Conservation (phyloP, 176 grass and related monocot species). For the Musa beccarii region DNA sequence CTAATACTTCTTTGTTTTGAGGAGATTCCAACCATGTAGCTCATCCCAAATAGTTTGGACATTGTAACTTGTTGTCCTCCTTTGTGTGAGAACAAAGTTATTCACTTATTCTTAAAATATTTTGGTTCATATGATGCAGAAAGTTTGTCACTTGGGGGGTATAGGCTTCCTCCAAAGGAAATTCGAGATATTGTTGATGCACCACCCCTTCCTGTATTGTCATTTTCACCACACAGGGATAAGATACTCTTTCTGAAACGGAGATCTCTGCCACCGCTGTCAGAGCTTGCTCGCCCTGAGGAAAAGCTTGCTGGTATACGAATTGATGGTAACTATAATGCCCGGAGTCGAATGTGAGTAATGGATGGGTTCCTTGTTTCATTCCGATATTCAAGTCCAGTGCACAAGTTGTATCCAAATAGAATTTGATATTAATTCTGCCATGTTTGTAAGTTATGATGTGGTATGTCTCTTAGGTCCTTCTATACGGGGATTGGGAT, state of each 20-base stretch:
- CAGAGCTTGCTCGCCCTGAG: constrained; percentile 88
- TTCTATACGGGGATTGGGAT: constrained; percentile 97
- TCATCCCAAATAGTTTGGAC: not conserved
- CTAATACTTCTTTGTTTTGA: too few species aligned
- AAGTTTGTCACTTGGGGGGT: constrained; percentile 23
- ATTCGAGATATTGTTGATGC: constrained; percentile 96
- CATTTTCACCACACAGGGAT: constrained; percentile 83
- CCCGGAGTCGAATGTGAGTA: constrained; percentile 81
- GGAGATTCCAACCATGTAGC: too few species aligned
- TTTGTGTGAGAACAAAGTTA: not conserved
- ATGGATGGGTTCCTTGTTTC: constrained; percentile 3
- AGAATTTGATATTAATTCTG: not conserved
- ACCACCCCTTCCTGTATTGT: constrained; percentile 74
- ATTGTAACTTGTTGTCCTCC: not conserved
- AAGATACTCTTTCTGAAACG: constrained; percentile 96
- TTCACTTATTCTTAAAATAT: not conserved
- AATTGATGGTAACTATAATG: constrained; percentile 85
- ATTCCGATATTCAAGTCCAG: not conserved
- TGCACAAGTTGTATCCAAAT: not conserved
- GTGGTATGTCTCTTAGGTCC: constrained; percentile 47
- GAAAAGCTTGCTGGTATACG: constrained; percentile 92
- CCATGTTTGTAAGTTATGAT: constrained; percentile 11
- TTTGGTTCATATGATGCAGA: constrained; percentile 37
- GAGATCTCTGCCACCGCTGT: constrained; percentile 66
- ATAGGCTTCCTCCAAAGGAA: constrained; percentile 79